Conservation (phyloP, 257 asterid genomes). For the Solanum ossicruentum region DNA sequence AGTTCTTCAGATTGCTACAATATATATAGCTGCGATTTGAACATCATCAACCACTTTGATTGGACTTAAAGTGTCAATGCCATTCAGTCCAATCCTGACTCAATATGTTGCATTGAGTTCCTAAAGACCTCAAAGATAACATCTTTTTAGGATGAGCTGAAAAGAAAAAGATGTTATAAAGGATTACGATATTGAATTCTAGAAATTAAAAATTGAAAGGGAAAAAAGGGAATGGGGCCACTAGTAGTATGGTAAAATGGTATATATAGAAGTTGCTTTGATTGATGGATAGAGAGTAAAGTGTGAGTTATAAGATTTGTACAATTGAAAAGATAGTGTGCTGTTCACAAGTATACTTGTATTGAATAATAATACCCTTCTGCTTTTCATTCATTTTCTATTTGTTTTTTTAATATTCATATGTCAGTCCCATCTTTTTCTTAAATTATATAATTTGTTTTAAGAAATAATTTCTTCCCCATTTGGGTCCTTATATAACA, state of each 20-base stretch:
- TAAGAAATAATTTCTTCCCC: background rate
- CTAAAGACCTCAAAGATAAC: background rate
- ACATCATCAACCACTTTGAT: background rate
- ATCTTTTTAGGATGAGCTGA: too few species aligned
- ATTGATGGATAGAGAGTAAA: background rate
- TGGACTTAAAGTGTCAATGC: background rate
- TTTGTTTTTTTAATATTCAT: conserved; percentile 7
- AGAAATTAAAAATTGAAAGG: background rate
- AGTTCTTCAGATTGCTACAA: background rate
- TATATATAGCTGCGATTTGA: background rate
- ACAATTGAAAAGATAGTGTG: background rate
- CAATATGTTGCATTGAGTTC: too few species aligned
- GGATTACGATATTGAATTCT: background rate
- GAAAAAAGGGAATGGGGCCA: background rate
- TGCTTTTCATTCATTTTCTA: background rate
- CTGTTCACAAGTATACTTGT: background rate
- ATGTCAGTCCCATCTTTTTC: conserved; percentile 50
- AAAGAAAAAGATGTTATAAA: too few species aligned
- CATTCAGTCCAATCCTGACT: background rate
- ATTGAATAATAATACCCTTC: conserved; percentile 2
- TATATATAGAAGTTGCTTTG: conserved; percentile 1
- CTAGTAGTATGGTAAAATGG: background rate
- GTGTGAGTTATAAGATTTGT: conserved; percentile 13
- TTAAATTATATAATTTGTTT: background rate
- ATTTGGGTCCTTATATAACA: conserved; percentile 17